These are phyloP conservation scores for Acanthamoeba castellanii DNA, from an alignment of 208 protist genomes.

Conservation along the genomic window DNA sequence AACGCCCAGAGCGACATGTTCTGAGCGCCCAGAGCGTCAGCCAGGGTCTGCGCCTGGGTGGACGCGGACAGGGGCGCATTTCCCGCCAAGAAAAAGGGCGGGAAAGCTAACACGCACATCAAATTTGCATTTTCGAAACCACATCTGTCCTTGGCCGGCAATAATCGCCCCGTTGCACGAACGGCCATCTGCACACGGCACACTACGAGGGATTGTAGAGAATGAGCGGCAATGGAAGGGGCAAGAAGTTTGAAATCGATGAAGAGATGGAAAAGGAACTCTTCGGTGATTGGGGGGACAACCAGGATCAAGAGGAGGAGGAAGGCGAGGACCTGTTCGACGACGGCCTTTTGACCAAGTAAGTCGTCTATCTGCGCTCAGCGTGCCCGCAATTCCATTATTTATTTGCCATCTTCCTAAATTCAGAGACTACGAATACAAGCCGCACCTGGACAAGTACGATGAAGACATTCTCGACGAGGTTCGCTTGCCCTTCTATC, in stretches of 20 bases:
- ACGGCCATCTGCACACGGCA: too few relatives aligned
- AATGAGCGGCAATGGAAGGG: too few relatives aligned
- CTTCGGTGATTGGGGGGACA: neutral
- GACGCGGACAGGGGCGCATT: too few relatives aligned
- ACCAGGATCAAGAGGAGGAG: conserved; percentile 13
- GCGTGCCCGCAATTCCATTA: neutral
- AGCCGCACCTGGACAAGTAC: neutral
- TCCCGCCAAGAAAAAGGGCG: too few relatives aligned
- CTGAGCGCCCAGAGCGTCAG: too few relatives aligned
- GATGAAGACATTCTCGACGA: neutral
- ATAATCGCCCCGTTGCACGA: too few relatives aligned
- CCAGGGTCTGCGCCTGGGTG: too few relatives aligned
- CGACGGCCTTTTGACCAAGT: neutral
- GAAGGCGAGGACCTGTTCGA: neutral
- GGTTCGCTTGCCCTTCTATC: neutral
- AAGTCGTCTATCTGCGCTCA: neutral
- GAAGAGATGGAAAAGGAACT: neutral
- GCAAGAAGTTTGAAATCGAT: neutral
- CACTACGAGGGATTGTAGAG: too few relatives aligned
- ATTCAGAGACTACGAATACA: neutral
- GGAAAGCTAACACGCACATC: too few relatives aligned
- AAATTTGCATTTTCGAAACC: too few relatives aligned
- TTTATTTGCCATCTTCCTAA: neutral
- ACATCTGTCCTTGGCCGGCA: too few relatives aligned
- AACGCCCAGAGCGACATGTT: neutral